These are phyloP conservation scores for Solanum medicagineum DNA, from an alignment of 257 asterid genomes.

Conservation along the genomic window DNA sequence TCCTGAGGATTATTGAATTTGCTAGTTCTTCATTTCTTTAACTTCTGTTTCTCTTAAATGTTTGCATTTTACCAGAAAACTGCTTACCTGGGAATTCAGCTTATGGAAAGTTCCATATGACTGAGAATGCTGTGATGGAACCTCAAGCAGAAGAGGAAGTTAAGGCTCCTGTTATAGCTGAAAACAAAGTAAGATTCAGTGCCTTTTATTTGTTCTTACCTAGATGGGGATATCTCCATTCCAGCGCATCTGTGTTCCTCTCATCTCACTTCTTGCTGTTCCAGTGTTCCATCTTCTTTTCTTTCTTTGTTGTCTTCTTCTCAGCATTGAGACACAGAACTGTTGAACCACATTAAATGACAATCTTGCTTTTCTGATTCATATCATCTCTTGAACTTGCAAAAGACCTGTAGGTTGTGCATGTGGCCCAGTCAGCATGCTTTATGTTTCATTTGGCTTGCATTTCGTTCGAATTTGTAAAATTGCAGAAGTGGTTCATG, in stretches of 20 bases:
- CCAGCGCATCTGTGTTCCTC: neutral
- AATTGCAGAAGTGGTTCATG: neutral
- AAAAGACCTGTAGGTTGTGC: neutral
- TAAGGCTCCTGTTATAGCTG: conserved; percentile 9
- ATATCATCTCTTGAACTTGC: neutral
- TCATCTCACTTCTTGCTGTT: neutral
- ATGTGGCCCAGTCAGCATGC: neutral
- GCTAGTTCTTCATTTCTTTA: neutral
- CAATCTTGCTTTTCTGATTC: neutral
- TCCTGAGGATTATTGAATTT: neutral
- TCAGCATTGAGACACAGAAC: neutral
- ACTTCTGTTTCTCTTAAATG: neutral
- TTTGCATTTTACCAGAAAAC: conserved; percentile 17
- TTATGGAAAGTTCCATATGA: neutral
- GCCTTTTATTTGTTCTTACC: neutral
- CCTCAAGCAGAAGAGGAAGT: conserved; percentile 28
- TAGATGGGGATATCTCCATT: neutral
- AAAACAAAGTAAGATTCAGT: conserved; percentile 11
- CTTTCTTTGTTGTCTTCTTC: neutral
- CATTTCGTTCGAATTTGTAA: neutral
- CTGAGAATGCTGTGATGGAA: conserved; percentile 10
- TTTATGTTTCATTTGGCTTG: neutral
- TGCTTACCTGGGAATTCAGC: conserved; percentile 14
- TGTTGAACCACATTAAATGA: neutral
- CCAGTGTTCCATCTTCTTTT: neutral